Evolutionary conservation across 2,329 filamentous ascomycete species (phyloP).

Genomic region (Colletotrichum somersetense): DNA sequence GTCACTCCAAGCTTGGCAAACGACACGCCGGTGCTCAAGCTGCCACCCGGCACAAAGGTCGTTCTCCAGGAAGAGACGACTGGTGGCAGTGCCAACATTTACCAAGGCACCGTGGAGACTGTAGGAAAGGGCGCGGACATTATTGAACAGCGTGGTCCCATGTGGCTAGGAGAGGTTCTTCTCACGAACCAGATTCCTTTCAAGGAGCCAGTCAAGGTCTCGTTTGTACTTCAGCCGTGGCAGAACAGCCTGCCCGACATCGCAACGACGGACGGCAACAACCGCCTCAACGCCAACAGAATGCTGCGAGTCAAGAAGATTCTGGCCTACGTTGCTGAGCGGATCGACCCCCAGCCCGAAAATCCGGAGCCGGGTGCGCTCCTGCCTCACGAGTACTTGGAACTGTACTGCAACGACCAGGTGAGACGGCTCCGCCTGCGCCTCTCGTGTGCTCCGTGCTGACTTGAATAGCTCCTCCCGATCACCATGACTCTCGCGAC

Average conservation of each 20-base stretch:
- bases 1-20: slow-evolving; percentile 77
- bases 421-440: slow-evolving; percentile 62
- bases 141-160: slow-evolving; percentile 87
- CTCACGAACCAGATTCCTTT: slow-evolving; percentile 83
- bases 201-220: slow-evolving; percentile 97
- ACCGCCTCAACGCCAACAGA: slow-evolving; percentile 93
- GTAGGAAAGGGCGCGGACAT: slow-evolving; percentile 82
- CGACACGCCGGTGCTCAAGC: slow-evolving; percentile 82
- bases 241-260: slow-evolving; percentile 81
- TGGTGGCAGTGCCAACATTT: slow-evolving; percentile 84
- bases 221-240: slow-evolving; percentile 89
- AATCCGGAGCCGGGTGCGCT: slow-evolving; percentile 71
- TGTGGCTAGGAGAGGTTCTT: slow-evolving; percentile 92
- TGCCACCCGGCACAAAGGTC: slow-evolving; percentile 75
- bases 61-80: slow-evolving; percentile 78
- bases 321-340: slow-evolving; percentile 88
- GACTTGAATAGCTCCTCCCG: slow-evolving; percentile 68
- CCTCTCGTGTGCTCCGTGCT: neutral
- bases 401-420: slow-evolving; percentile 94
- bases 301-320: slow-evolving; percentile 98
- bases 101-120: slow-evolving; percentile 86
- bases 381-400: slow-evolving; percentile 91
- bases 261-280: slow-evolving; percentile 82
- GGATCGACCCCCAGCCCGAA: slow-evolving; percentile 80
- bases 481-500: slow-evolving; percentile 94